Evolutionary conservation across 2,329 filamentous ascomycete species (phyloP), one percentile per base, ranked within the genome.

Genomic region (Scedosporium dehoogii): DNA sequence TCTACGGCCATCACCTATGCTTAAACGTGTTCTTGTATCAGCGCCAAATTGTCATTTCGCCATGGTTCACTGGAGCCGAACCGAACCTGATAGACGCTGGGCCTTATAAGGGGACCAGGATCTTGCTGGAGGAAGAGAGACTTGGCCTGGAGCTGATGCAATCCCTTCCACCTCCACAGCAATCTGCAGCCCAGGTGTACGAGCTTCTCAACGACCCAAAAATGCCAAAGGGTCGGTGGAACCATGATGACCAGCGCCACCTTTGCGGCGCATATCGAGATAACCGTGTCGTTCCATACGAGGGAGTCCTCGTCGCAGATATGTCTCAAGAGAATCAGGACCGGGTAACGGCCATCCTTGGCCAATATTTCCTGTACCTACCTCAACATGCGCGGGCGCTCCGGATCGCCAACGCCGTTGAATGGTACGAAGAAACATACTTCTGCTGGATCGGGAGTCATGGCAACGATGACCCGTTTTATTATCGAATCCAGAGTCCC

Each of bases 1-100:
- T 91, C 68, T 93, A 91, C 73, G 90, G 90, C 6, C 90, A 93
- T 71, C 90, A 93, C 67, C 78, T 93, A 2, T 91, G 88, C 67
- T 78, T 92, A 2, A 86, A 86, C 68, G 79, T 89, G 23, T 88
- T 92, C 69, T 78, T 92, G 66, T 82, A 86, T 69, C 78, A 78
- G 38, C 73, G 75, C 0, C 86, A 91, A 70, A 85, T 91, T 59
- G 76, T 91, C 55, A 78, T 91, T 2, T 85, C 84, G 0, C 90
- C 90, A 0, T 90, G 86, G 74, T 93, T 93, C 73, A 91, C 88
- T 0, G 90, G 90, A 62, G 90, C 90, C 0, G 90, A 93, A 73
- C 90, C 90, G 0, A 91, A 92, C 68, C 69, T 86, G 42, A 89
- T 92, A 67, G 89, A 92, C 66, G 72, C 73, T 0, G 88, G 88